Conservation (phyloP, 768 basidiomycete species). For the Collybiopsis luxurians region DNA sequence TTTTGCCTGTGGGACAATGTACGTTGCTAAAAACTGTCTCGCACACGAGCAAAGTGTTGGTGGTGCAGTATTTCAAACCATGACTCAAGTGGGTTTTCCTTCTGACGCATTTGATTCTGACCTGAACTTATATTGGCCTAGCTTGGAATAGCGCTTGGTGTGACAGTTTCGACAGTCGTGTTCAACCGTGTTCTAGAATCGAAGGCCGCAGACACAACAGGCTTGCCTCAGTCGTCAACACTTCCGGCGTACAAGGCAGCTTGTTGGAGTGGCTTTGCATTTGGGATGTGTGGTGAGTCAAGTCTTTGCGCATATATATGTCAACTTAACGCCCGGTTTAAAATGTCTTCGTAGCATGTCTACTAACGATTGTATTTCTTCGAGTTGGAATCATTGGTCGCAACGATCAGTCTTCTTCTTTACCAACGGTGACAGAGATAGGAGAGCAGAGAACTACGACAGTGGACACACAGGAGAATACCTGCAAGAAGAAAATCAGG, state of each 20-base stretch:
- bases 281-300: slow-evolving; percentile 52
- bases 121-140: slow-evolving; percentile 16
- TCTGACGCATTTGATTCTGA: neutral
- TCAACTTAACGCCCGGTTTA: neutral
- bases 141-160: slow-evolving; percentile 69
- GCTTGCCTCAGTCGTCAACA: slow-evolving; percentile 30
- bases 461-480: neutral
- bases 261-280: slow-evolving; percentile 62
- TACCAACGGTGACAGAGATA: neutral
- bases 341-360: neutral
- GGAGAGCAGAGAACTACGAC: neutral
- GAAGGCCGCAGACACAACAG: slow-evolving; percentile 26
- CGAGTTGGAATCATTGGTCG: slow-evolving; percentile 12
- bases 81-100: slow-evolving; percentile 46
- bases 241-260: slow-evolving; percentile 62
- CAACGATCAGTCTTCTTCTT: neutral
- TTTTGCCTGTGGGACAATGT: slow-evolving; percentile 70
- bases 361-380: slow-evolving; percentile 7
- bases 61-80: slow-evolving; percentile 78
- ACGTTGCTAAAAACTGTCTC: slow-evolving; percentile 63
- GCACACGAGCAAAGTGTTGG: slow-evolving; percentile 75
- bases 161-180: slow-evolving; percentile 71
- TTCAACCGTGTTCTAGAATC: slow-evolving; percentile 50
- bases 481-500: neutral
- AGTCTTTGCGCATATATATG: no score